phyloP scores from a whole-genome alignment of 2,329 filamentous ascomycete genomes.

The Furcasterigmium furcatum region DNA sequence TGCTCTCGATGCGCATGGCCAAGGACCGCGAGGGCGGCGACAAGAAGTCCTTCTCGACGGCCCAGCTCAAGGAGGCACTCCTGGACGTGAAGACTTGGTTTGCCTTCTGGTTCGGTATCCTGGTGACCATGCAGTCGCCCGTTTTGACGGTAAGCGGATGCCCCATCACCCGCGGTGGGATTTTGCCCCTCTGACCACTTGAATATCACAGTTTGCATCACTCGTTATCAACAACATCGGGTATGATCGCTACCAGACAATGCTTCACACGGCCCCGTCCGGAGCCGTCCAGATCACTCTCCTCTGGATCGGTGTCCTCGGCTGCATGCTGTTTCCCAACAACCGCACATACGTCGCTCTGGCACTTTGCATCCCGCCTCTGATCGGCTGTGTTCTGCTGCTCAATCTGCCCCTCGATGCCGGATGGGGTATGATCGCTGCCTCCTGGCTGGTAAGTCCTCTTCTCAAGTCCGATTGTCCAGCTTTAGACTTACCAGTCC shows the following conservation, averaged over 20 bases:
- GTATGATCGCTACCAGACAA: conserved; percentile 38
- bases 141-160: conserved; percentile 30
- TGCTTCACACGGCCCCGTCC: conserved; percentile 44
- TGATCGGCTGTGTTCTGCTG: conserved; percentile 40
- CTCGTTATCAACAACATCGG: conserved; percentile 43
- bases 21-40: conserved; percentile 27
- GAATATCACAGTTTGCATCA: too few relatives aligned
- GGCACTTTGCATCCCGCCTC: conserved; percentile 33
- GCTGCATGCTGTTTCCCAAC: conserved; percentile 32
- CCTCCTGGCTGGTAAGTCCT: conserved; percentile 52
- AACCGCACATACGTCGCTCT: conserved; percentile 35
- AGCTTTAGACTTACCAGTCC: too few relatives aligned
- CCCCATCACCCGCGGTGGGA: too few relatives aligned
- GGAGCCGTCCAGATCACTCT: conserved; percentile 45
- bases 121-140: conserved; percentile 42
- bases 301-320: conserved; percentile 40
- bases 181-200: not conserved
- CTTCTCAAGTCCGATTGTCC: too few relatives aligned
- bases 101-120: conserved; percentile 40
- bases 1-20: conserved; percentile 29
- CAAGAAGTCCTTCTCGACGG: conserved; percentile 35
- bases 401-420: conserved; percentile 32
- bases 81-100: conserved; percentile 40
- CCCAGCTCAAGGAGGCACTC: conserved; percentile 40
- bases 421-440: conserved; percentile 44